These are phyloP conservation scores for Exserohilum rostratum DNA, from an alignment of 2,329 filamentous ascomycete genomes.

Conservation along the genomic window DNA sequence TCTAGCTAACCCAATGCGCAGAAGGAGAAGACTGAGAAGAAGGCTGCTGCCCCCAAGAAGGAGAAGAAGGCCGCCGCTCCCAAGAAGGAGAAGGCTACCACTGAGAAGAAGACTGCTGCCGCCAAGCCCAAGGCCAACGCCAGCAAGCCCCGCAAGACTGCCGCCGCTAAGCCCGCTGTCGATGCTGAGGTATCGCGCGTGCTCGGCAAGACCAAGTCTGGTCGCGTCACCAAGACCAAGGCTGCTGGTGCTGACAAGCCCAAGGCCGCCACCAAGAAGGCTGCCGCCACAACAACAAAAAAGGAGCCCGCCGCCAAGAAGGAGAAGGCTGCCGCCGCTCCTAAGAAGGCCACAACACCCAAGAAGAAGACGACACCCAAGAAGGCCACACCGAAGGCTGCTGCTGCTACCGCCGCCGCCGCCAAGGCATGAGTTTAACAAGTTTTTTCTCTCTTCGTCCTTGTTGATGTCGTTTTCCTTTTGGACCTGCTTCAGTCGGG, in stretches of 20 bases:
- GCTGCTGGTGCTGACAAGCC: slow-evolving; percentile 48
- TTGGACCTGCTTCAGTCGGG: slow-evolving; percentile 18
- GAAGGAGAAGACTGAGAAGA: slow-evolving; percentile 38
- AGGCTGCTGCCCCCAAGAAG: slow-evolving; percentile 31
- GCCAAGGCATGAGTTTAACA: slow-evolving; percentile 37
- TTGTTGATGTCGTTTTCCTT: slow-evolving; percentile 35
- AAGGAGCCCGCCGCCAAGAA: slow-evolving; percentile 51
- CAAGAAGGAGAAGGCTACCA: too few relatives aligned
- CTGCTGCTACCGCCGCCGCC: too few relatives aligned
- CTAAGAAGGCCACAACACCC: slow-evolving; percentile 53
- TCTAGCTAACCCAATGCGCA: slow-evolving; percentile 22
- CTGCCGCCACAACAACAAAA: slow-evolving; percentile 33
- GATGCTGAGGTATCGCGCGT: slow-evolving; percentile 71
- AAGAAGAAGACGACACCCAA: slow-evolving; percentile 59
- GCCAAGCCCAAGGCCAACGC: slow-evolving; percentile 54
- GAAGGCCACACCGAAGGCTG: slow-evolving; percentile 49
- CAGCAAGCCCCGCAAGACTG: slow-evolving; percentile 56
- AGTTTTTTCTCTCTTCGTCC: slow-evolving; percentile 27
- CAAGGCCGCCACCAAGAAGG: slow-evolving; percentile 12
- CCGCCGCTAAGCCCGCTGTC: slow-evolving; percentile 65
- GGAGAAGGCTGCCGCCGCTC: slow-evolving; percentile 40
- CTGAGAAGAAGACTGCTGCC: slow-evolving; percentile 36
- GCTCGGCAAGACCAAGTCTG: slow-evolving; percentile 82
- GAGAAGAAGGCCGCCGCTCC: slow-evolving; percentile 33
- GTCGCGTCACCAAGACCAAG: slow-evolving; percentile 77